phyloP scores from a whole-genome alignment of 2,329 filamentous ascomycete species.

The Ophiostoma quercus region DNA sequence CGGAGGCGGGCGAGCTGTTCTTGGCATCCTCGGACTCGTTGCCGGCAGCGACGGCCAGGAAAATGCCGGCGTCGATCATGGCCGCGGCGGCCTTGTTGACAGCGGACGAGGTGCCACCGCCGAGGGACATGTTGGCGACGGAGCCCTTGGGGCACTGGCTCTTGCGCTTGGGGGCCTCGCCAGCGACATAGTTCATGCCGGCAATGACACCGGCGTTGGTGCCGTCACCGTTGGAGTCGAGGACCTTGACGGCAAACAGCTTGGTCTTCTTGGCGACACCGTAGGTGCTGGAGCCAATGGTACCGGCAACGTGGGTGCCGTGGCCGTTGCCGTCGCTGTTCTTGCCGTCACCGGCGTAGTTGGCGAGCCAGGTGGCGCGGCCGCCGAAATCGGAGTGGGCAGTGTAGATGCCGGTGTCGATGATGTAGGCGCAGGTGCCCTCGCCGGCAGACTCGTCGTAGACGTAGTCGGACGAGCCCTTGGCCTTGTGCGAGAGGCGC shows the following conservation, averaged over 20 bases:
- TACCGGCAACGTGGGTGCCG: slow-evolving; percentile 98
- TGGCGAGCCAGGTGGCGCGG: slow-evolving; percentile 94
- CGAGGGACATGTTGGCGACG: slow-evolving; percentile 98
- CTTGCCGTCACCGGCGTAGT: slow-evolving; percentile 75
- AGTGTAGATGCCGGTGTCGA: slow-evolving; percentile 92
- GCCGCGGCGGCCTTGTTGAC: slow-evolving; percentile 91
- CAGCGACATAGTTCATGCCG: slow-evolving; percentile 92
- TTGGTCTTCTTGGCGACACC: slow-evolving; percentile 99
- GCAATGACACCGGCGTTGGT: slow-evolving; percentile 99
- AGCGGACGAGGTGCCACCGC: slow-evolving; percentile 90
- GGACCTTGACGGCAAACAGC: slow-evolving; percentile 95
- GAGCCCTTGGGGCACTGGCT: slow-evolving; percentile 98
- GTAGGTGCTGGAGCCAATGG: slow-evolving; percentile 96
- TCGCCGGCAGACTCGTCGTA: slow-evolving; percentile 86
- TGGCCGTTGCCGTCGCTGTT: slow-evolving; percentile 96
- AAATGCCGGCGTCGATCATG: slow-evolving; percentile 82
- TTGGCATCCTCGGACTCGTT: slow-evolving; percentile 99
- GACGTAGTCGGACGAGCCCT: slow-evolving; percentile 93
- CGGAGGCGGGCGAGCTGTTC: slow-evolving; percentile 96
- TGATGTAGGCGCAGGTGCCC: slow-evolving; percentile 97
- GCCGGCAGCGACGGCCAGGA: slow-evolving; percentile 96
- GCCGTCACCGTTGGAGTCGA: slow-evolving; percentile 92
- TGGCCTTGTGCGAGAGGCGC: slow-evolving; percentile 96
- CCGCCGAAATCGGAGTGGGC: slow-evolving; percentile 97
- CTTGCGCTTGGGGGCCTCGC: slow-evolving; percentile 77